A percentile compares a stretch with the other conserved stretches of the same genome.
Conservation (phyloP, 179 eudicot genomes). For the Beta corolliflora region DNA sequence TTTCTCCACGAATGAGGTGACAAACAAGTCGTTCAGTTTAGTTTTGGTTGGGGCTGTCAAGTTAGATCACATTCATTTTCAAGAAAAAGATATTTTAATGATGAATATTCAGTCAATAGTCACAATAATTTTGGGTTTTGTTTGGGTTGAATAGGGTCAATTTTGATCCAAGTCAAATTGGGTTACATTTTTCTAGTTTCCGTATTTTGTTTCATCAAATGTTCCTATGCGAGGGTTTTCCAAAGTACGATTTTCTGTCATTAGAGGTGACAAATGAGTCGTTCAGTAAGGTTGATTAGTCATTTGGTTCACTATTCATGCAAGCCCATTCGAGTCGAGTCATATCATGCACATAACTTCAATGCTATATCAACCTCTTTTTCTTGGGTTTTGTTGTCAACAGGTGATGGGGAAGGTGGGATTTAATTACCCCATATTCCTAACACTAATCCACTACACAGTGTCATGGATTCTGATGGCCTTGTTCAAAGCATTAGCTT, state of each 20-base stretch:
- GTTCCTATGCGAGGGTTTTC: no score
- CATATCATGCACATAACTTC: background rate
- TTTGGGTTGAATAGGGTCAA: no score
- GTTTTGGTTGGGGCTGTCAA: no score
- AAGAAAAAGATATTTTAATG: no score
- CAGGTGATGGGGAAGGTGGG: conserved; percentile 95
- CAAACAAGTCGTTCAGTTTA: no score
- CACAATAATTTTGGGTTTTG: no score
- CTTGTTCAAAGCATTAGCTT: conserved; percentile 71
- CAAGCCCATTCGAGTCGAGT: background rate
- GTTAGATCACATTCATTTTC: no score
- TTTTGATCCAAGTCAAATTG: no score
- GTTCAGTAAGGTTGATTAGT: background rate
- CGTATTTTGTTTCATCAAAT: background rate
- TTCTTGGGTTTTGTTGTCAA: background rate
- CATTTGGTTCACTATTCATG: background rate
- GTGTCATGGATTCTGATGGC: conserved; percentile 77
- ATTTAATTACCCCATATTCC: conserved; percentile 79
- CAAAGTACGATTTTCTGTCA: no score
- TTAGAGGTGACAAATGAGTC: no score
- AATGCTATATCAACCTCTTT: background rate
- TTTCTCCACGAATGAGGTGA: no score
- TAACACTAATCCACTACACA: conserved; percentile 77
- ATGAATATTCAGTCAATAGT: no score
- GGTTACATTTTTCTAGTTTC: background rate